phyloP scores from a whole-genome alignment of 2,329 filamentous ascomycete species.

The Xylaria sp. region DNA sequence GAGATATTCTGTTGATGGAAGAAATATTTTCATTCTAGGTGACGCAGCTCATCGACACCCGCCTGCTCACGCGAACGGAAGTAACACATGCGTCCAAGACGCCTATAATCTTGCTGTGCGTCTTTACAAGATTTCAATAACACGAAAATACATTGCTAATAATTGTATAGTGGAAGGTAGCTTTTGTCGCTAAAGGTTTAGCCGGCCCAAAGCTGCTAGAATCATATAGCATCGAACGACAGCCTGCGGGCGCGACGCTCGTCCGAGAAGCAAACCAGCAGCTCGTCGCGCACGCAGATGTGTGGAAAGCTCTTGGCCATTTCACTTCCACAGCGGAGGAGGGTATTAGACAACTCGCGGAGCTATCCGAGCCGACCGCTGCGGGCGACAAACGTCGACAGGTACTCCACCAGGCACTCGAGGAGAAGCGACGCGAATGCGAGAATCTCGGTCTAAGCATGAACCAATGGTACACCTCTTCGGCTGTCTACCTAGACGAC shows the following conservation, averaged over 20 bases:
- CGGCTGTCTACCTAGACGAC: slow-evolving; percentile 51
- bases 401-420: slow-evolving; percentile 55
- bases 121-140: not conserved
- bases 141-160: slow-evolving; percentile 10
- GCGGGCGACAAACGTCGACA: slow-evolving; percentile 52
- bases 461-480: slow-evolving; percentile 62
- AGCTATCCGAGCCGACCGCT: slow-evolving; percentile 51
- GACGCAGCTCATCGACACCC: slow-evolving; percentile 70
- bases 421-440: slow-evolving; percentile 63
- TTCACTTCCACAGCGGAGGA: slow-evolving; percentile 53
- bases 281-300: slow-evolving; percentile 61
- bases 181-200: slow-evolving; percentile 57
- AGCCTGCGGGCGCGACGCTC: slow-evolving; percentile 60
- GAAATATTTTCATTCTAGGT: slow-evolving; percentile 64
- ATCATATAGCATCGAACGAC: slow-evolving; percentile 59
- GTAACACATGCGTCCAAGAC: slow-evolving; percentile 69
- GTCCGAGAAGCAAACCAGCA: slow-evolving; percentile 66
- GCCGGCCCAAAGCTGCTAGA: slow-evolving; percentile 54
- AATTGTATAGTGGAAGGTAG: slow-evolving; percentile 60
- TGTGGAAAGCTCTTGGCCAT: slow-evolving; percentile 60
- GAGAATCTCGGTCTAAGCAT: slow-evolving; percentile 54
- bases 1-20: slow-evolving; percentile 62
- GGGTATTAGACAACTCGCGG: slow-evolving; percentile 50
- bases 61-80: slow-evolving; percentile 66
- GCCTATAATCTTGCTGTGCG: slow-evolving; percentile 62